Evolutionary conservation across 441 rosid genomes (phyloP), one percentile per base, ranked within the genome.

Genomic region (Gossypium davidsonii): DNA sequence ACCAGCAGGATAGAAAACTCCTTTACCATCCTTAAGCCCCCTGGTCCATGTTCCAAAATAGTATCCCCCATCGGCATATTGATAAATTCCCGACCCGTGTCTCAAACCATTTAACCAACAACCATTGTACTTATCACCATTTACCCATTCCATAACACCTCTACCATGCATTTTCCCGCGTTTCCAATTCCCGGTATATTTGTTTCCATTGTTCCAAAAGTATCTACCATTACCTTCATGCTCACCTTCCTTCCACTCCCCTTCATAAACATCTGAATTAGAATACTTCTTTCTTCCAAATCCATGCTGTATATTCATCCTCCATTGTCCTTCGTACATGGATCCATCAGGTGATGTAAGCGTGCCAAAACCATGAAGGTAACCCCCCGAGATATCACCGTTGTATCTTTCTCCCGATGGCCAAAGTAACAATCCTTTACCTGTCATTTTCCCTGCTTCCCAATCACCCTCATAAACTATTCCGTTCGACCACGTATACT

Each of bases 101-200:
- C 90, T 84, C 51, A 83, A 73, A 18, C 95, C 98, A 80, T 93
- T 91, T 72, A 78, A 72, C 99, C 99, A 95, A 84, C 78, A 79
- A 14, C 99, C 99, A 34, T 91, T 85, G 58, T 79, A 95, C 25
- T 86, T 68, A 81, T 95, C 99, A 49, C 99, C 95, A 58, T 85
- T 90, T 34, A 25, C 85, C 99, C 99, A 95, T 79, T 87, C 89
- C 97, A 95, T 93, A 65, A 90, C 85, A 60, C 99, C 99, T 85
- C 90, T 86, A 6, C 98, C 99, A 74, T 80, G 80, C 97, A 95
- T 89, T 84, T 78, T 85, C 72, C 99, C 94, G 26, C 73, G 83
- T 85, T 87, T 95, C 98, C 98, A 95, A 51, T 80, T 87, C 74
- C 99, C 98, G 37, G 85, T 78, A 57, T 91, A 95, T 15, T 81